Evolutionary conservation across 306 rosid species (phyloP).

Genomic region (Rubus idaeus): DNA sequence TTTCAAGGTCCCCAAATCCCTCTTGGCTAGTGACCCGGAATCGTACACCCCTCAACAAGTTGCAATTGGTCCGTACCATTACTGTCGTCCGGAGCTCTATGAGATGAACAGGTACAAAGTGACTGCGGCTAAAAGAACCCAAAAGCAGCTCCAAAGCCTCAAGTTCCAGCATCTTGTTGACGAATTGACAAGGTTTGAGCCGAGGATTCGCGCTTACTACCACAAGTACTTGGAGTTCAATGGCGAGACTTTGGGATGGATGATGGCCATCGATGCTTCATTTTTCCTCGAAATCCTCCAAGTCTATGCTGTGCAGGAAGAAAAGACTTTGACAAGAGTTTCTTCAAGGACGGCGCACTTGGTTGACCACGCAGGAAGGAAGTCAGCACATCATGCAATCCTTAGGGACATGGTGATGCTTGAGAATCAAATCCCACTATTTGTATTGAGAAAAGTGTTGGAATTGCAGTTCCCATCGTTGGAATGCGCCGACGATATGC

Average conservation of each 20-base stretch:
- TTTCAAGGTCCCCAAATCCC: constrained; percentile 52
- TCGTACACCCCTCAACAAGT: constrained; percentile 73
- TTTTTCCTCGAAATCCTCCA: constrained; percentile 73
- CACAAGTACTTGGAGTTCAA: constrained; percentile 70
- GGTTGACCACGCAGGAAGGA: constrained; percentile 55
- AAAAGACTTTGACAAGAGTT: constrained; percentile 23
- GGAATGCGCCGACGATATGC: constrained; percentile 45
- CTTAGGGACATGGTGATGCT: constrained; percentile 71
- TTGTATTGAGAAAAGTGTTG: constrained; percentile 53
- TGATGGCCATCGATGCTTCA: constrained; percentile 68
- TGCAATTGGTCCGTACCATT: constrained; percentile 78
- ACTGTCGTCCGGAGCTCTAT: constrained; percentile 66
- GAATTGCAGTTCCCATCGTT: constrained; percentile 42
- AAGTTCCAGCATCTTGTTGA: constrained; percentile 49
- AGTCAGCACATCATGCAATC: constrained; percentile 58
- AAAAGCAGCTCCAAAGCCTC: constrained; percentile 40
- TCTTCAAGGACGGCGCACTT: constrained; percentile 65
- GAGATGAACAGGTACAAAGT: constrained; percentile 79
- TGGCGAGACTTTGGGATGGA: constrained; percentile 73
- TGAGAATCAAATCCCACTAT: constrained; percentile 72
- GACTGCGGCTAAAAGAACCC: constrained; percentile 57
- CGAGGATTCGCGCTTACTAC: constrained; percentile 52
- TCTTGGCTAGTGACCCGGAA: constrained; percentile 45
- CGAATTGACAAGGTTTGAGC: constrained; percentile 49
- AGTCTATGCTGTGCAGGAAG: constrained; percentile 47